Base-by-base conservation (phyloP, 768 basidiomycete species). In the Pleurotus eryngii region DNA sequence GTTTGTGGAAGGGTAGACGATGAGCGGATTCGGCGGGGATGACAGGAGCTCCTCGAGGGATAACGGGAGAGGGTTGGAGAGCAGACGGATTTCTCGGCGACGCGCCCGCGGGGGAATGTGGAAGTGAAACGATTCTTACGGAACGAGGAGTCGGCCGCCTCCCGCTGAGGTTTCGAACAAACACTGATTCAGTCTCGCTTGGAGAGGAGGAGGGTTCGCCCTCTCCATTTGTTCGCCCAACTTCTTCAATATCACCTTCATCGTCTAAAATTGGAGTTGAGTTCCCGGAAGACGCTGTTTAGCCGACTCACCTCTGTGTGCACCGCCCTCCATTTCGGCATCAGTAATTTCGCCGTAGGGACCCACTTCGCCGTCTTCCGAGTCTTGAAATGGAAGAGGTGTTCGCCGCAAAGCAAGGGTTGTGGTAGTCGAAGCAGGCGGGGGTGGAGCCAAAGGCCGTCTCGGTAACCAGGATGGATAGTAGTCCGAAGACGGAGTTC, bases 401-500 rank as follows among this genome's bases (percentile, higher is more conserved):
- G 51, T 54, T 3, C 51, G 37, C 8, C 51, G 20, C 11, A 39
- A 38, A 24, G 51, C 51, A 11, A 54, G 39, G 9, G 51, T 54
- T 26, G 51, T 54, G 24, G 51, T 54, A 3, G 51, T 54, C 18
- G 51, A 54, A 11, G 51, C 51, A 42, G 51, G 51, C 20, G 92
- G 91, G 6, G 82, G 83, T 0, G 91, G 91, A 0, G 83, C 88
- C 14, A 84, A 85, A 2, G 92, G 91, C 12, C 91, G 80, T 58
- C 76, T 82, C 15, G 91, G 91, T 1, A 93, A 84, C 91, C 91
- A 93, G 20, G 88, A 86, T 2, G 91, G 91, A 67, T 93, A 93
- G 12, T 85, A 85, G 61, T 89, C 88, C 15, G 80, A 80, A 51
- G 70, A 54, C 8, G 51, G 51, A 9, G 51, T 54, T 9, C 51